A percentile compares a stretch with the other conserved stretches of the same genome.
phyloP scores from a whole-genome alignment of 2,329 filamentous ascomycete genomes.

The Neocatenulostroma microsporum region DNA sequence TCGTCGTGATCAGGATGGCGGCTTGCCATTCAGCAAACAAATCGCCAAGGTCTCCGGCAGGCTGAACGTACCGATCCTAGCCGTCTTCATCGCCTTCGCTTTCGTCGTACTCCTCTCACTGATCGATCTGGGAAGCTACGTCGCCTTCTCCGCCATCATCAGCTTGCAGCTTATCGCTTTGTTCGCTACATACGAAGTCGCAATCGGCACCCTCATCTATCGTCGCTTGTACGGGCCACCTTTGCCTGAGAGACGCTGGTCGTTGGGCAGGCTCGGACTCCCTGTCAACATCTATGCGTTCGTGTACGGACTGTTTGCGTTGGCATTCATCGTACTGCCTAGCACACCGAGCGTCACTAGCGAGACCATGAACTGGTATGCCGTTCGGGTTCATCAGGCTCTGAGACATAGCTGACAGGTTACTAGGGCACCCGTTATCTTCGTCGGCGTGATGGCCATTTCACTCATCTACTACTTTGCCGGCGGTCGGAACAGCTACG shows the following conservation, averaged over 20 bases:
- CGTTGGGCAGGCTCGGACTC: not conserved
- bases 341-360: not conserved
- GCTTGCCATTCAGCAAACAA: conserved; percentile 23
- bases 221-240: not conserved
- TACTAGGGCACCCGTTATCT: not conserved
- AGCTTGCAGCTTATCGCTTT: conserved; percentile 1
- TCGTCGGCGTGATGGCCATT: conserved; percentile 1
- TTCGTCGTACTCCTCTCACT: conserved; percentile 27
- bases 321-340: not conserved
- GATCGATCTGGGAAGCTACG: conserved; percentile 30
- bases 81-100: conserved; percentile 25
- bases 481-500: conserved; percentile 2
- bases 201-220: conserved; percentile 1
- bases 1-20: no score
- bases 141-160: conserved; percentile 20
- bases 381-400: not conserved
- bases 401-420: not conserved
- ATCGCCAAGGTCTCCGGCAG: conserved; percentile 14
- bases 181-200: not conserved
- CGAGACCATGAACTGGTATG: conserved; percentile 1
- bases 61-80: conserved; percentile 28
- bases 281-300: conserved; percentile 1
- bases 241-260: not conserved
- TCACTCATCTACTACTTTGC: conserved; percentile 2
- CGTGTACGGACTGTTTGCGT: not conserved